Percentiles rank a stretch among this genome's conserved stretches.
These are phyloP conservation scores for Rhamnella rubrinervis DNA, from an alignment of 331 rosid genomes.

Conservation along the genomic window DNA sequence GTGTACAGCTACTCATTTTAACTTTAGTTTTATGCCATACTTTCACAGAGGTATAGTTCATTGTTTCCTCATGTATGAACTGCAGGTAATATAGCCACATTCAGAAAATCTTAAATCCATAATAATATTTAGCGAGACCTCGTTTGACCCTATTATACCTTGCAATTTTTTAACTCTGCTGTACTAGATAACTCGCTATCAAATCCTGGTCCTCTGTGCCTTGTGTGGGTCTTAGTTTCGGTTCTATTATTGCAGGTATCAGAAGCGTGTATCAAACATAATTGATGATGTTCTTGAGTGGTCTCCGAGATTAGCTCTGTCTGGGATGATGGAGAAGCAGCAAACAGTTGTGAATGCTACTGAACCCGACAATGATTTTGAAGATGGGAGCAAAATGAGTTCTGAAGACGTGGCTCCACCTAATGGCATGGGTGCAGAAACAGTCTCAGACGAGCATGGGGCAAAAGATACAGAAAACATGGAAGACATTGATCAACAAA, in stretches of 20 bases:
- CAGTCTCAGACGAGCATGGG: constrained; percentile 37
- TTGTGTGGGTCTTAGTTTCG: background rate
- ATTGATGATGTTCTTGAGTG: constrained; percentile 98
- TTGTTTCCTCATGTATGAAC: background rate
- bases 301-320: constrained; percentile 87
- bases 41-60: background rate
- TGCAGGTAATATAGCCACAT: background rate
- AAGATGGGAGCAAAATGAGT: constrained; percentile 35
- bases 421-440: constrained; percentile 32
- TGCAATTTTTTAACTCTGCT: background rate
- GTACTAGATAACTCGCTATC: constrained; percentile 1
- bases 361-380: constrained; percentile 31
- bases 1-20: constrained; percentile 18
- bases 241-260: constrained; percentile 60
- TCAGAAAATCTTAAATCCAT: background rate
- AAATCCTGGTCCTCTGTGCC: background rate
- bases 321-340: constrained; percentile 97
- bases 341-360: constrained; percentile 63
- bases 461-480: constrained; percentile 44
- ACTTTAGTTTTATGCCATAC: background rate
- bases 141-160: background rate
- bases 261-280: constrained; percentile 87
- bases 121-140: background rate
- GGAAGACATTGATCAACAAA: constrained; percentile 44
- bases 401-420: constrained; percentile 40